phyloP scores from a whole-genome alignment of 495 filamentous ascomycete genomes.

The Amniculicola lignicola region DNA sequence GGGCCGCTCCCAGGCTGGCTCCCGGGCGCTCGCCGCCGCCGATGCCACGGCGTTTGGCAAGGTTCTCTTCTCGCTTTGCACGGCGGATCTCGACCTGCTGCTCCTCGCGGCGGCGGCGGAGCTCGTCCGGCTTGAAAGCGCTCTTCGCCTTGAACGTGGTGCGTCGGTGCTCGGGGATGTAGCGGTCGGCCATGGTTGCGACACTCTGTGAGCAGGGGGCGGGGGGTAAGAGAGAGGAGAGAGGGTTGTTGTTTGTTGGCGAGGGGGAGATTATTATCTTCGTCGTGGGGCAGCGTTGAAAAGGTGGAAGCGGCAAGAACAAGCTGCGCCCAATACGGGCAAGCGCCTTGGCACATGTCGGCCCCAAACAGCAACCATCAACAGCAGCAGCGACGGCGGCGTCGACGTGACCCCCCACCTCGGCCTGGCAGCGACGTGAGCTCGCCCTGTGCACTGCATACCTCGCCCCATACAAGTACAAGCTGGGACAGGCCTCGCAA shows the following conservation, averaged over 20 bases:
- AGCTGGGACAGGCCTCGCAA: too few relatives aligned
- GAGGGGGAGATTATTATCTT: constrained; percentile 8
- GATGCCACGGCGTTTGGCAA: constrained; percentile 97
- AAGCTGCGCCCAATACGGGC: neutral
- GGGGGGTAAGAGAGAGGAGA: constrained; percentile 20
- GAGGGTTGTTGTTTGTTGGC: constrained; percentile 7
- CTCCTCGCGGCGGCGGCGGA: constrained; percentile 96
- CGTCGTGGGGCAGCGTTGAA: constrained; percentile 23
- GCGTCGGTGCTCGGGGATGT: constrained; percentile 98
- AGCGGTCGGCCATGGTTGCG: constrained; percentile 87
- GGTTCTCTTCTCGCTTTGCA: constrained; percentile 95
- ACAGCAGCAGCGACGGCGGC: too few relatives aligned
- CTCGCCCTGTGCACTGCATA: too few relatives aligned
- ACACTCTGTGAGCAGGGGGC: neutral
- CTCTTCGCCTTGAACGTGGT: constrained; percentile 98
- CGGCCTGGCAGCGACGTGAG: too few relatives aligned
- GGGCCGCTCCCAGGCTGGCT: constrained; percentile 77
- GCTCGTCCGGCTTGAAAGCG: constrained; percentile 97
- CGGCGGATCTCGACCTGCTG: constrained; percentile 98
- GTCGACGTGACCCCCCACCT: too few relatives aligned
- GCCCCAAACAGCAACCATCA: neutral
- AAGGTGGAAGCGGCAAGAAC: constrained; percentile 25
- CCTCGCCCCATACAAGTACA: too few relatives aligned
- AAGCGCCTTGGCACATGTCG: neutral
- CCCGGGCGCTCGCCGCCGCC: constrained; percentile 76